A percentile compares a stretch with the other conserved stretches of the same genome.
Conservation (phyloP, 129 eudicot species). For the Sambucus nigra region DNA sequence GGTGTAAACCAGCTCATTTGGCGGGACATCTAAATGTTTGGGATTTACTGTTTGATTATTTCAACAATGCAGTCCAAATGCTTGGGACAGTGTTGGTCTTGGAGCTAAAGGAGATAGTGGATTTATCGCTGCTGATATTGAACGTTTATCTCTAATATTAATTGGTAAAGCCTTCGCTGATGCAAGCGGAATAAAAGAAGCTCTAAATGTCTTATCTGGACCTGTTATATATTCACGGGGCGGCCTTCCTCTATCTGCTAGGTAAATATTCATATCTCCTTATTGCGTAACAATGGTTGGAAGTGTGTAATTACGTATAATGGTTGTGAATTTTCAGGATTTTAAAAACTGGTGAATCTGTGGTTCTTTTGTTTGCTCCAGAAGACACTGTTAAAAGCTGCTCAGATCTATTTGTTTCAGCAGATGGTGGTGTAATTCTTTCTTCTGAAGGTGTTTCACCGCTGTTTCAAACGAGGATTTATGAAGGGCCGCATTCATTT, state of each 20-base stretch:
- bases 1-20: too few species aligned
- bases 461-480: slow-evolving; percentile 15
- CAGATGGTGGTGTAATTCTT: slow-evolving; percentile 18
- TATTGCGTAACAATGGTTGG: neutral
- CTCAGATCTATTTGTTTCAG: slow-evolving; percentile 12
- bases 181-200: slow-evolving; percentile 15
- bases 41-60: slow-evolving; percentile 1
- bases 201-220: slow-evolving; percentile 20
- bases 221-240: slow-evolving; percentile 26
- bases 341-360: slow-evolving; percentile 13
- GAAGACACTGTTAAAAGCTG: slow-evolving; percentile 11
- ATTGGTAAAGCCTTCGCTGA: slow-evolving; percentile 30
- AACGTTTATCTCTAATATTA: slow-evolving; percentile 23
- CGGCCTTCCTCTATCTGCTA: slow-evolving; percentile 27
- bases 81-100: slow-evolving; percentile 20
- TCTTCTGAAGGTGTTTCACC: slow-evolving; percentile 24
- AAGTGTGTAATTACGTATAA: neutral
- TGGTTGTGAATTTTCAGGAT: slow-evolving; percentile 19
- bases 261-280: slow-evolving; percentile 9
- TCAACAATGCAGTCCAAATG: slow-evolving; percentile 19
- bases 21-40: too few species aligned
- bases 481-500: neutral
- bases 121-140: slow-evolving; percentile 24
- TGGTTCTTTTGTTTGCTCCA: slow-evolving; percentile 23
- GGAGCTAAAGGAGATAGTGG: slow-evolving; percentile 17